Conservation (phyloP, 306 rosid genomes). For the Luffa aegyptiaca region DNA sequence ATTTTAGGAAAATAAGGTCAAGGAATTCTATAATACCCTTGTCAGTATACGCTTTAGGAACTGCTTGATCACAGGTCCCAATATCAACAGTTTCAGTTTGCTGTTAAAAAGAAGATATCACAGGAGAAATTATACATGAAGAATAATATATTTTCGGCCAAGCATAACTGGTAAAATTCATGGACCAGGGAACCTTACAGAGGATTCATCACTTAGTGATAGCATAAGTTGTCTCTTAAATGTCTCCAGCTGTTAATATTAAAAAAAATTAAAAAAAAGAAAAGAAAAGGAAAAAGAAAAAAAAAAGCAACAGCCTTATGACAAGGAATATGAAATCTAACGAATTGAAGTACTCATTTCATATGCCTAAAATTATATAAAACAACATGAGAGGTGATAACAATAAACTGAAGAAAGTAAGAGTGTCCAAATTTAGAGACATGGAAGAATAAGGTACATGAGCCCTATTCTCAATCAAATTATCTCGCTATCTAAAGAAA, state of each 20-base stretch:
- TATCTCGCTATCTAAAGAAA: background rate
- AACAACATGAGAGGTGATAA: background rate
- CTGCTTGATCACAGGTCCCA: constrained; percentile 80
- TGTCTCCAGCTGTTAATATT: constrained; percentile 66
- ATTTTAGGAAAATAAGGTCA: constrained; percentile 11
- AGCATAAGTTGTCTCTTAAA: constrained; percentile 89
- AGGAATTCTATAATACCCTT: constrained; percentile 42
- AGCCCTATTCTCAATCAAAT: background rate
- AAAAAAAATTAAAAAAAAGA: too few species aligned
- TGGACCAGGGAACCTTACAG: constrained; percentile 44
- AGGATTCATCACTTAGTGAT: constrained; percentile 67
- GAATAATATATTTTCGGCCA: background rate
- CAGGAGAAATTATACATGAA: constrained; percentile 6
- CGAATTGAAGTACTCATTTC: background rate
- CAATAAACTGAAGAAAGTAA: background rate
- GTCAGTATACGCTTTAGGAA: constrained; percentile 80
- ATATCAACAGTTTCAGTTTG: constrained; percentile 81
- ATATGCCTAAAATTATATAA: background rate
- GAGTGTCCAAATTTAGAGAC: background rate
- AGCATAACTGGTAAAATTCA: background rate
- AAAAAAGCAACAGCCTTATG: background rate
- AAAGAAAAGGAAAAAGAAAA: too few species aligned
- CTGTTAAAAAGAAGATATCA: constrained; percentile 23
- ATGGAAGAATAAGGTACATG: background rate
- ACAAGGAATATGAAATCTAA: background rate